These are phyloP conservation scores for Colletotrichum filicis DNA, from an alignment of 2,329 filamentous ascomycete species.

Conservation along the genomic window DNA sequence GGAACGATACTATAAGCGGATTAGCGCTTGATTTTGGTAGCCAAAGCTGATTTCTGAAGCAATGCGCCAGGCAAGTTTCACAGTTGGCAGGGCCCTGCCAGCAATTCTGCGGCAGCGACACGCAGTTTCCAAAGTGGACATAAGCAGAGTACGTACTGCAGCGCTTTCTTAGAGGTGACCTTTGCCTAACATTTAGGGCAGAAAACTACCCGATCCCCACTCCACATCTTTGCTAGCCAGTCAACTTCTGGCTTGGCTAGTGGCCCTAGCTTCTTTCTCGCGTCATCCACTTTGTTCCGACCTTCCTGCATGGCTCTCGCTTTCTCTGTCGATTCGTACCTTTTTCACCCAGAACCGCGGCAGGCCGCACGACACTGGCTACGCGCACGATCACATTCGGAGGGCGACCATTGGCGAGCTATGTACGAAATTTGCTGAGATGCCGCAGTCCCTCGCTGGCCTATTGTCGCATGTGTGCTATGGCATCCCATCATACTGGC, in stretches of 20 bases:
- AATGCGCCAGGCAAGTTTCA: conserved; percentile 64
- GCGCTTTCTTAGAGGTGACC: neutral
- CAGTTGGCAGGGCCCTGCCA: conserved; percentile 44
- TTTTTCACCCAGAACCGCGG: neutral
- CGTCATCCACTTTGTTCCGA: neutral
- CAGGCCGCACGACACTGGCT: neutral
- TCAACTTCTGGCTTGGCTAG: conserved; percentile 12
- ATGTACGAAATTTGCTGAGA: conserved; percentile 5
- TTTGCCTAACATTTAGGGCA: conserved; percentile 5
- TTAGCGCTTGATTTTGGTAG: conserved; percentile 49
- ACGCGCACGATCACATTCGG: neutral
- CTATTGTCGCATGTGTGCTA: neutral
- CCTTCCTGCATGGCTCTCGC: neutral
- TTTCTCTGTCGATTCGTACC: neutral
- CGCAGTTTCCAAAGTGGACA: conserved; percentile 17
- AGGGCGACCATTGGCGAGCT: neutral
- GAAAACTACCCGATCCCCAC: neutral
- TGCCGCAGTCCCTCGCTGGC: neutral
- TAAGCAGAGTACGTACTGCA: neutral
- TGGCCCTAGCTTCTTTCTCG: conserved; percentile 2
- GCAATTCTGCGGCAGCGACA: conserved; percentile 29
- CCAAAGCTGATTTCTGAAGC: conserved; percentile 57
- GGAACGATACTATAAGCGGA: conserved; percentile 29
- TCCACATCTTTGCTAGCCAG: conserved; percentile 5
- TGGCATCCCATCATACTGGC: neutral